Conservation (phyloP, 352 stramenopile genomes). For the Globisporangium echinulatum region DNA sequence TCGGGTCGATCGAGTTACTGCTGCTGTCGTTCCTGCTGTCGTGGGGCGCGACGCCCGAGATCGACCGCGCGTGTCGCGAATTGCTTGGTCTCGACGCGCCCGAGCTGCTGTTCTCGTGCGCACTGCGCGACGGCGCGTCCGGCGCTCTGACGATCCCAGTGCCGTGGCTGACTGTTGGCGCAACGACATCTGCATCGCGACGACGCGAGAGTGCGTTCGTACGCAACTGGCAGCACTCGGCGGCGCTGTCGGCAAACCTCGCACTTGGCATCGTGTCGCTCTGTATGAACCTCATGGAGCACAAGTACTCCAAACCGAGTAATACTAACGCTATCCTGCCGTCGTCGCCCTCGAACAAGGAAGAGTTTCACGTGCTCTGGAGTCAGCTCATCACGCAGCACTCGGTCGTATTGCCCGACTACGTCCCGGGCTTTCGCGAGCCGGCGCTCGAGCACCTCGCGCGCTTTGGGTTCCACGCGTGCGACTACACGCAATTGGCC, state of each 20-base stretch:
- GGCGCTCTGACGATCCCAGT: slow-evolving; percentile 68
- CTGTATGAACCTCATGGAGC: slow-evolving; percentile 82
- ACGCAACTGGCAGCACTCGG: slow-evolving; percentile 72
- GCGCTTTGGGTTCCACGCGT: slow-evolving; percentile 67
- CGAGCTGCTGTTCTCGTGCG: slow-evolving; percentile 55
- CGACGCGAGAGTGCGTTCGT: slow-evolving; percentile 27
- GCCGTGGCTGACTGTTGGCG: slow-evolving; percentile 30
- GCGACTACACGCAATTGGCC: slow-evolving; percentile 71
- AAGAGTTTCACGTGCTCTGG: slow-evolving; percentile 83
- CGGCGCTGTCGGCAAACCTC: slow-evolving; percentile 54
- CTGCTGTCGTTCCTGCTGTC: slow-evolving; percentile 72
- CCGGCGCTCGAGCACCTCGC: slow-evolving; percentile 68
- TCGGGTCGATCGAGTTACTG: slow-evolving; percentile 62
- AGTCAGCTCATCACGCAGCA: slow-evolving; percentile 84
- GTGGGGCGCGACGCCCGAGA: slow-evolving; percentile 56
- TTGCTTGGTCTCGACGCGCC: slow-evolving; percentile 53
- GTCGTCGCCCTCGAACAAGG: slow-evolving; percentile 54
- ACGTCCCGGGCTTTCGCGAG: slow-evolving; percentile 57
- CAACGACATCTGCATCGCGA: background rate
- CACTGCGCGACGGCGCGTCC: slow-evolving; percentile 43
- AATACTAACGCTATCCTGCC: slow-evolving; percentile 10
- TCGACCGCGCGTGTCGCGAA: slow-evolving; percentile 52
- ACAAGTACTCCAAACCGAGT: slow-evolving; percentile 41
- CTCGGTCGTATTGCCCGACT: slow-evolving; percentile 72
- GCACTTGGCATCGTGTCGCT: slow-evolving; percentile 66